A percentile compares a stretch with the other conserved stretches of the same genome.
phyloP scores from a whole-genome alignment of 2,329 filamentous ascomycete species.

The Fusarium sp. region DNA sequence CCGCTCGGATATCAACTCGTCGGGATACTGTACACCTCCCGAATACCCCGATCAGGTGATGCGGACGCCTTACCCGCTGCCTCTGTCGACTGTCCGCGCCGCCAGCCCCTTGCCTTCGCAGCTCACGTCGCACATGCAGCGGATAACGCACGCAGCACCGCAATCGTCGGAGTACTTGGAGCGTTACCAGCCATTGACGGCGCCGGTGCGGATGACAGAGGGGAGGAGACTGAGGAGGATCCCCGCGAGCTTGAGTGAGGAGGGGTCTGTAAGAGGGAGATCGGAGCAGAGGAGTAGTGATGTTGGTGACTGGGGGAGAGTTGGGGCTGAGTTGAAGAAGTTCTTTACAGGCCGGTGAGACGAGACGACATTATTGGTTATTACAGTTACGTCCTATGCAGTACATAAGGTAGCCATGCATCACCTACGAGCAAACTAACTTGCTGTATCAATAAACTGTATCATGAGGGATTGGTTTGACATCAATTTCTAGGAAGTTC shows the following conservation, averaged over 20 bases:
- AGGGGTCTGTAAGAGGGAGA: slow-evolving; percentile 5
- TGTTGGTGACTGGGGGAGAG: slow-evolving; percentile 29
- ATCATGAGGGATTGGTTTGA: neutral
- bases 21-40: slow-evolving; percentile 45
- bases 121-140: slow-evolving; percentile 29
- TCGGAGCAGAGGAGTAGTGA: slow-evolving; percentile 7
- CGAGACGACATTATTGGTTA: neutral
- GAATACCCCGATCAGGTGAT: slow-evolving; percentile 40
- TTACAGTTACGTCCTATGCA: neutral
- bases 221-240: slow-evolving; percentile 22
- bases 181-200: slow-evolving; percentile 41
- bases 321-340: slow-evolving; percentile 40
- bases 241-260: slow-evolving; percentile 20
- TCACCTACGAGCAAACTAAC: neutral
- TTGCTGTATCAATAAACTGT: neutral
- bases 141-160: slow-evolving; percentile 18
- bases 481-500: neutral
- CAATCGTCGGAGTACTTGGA: slow-evolving; percentile 50
- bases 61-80: slow-evolving; percentile 25
- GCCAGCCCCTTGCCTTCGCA: slow-evolving; percentile 30
- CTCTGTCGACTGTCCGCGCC: slow-evolving; percentile 23
- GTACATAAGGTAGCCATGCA: neutral
- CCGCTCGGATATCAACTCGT: slow-evolving; percentile 37
- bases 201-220: slow-evolving; percentile 4
- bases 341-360: slow-evolving; percentile 38